Conservation (phyloP, 164 flowering plant species). For the Sextonia rubra region DNA sequence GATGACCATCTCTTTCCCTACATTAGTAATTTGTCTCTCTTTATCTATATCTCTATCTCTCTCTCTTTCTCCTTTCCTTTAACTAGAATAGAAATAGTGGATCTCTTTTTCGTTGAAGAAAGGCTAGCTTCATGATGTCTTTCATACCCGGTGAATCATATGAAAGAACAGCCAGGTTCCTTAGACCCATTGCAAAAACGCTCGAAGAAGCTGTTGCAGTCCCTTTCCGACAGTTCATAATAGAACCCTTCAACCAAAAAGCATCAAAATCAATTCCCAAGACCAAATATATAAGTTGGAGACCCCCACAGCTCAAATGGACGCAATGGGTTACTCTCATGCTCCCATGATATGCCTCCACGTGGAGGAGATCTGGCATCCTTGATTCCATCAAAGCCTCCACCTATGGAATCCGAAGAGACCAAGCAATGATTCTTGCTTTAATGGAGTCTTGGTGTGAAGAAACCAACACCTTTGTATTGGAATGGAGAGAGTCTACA, state of each 20-base stretch:
- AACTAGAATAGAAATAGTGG: not conserved
- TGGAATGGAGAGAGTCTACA: conserved; percentile 41
- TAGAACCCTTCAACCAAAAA: not conserved
- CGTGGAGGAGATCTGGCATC: conserved; percentile 1
- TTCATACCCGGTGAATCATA: not conserved
- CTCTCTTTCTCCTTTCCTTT: too few relatives aligned
- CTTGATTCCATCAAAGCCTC: not conserved
- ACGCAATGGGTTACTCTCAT: not conserved
- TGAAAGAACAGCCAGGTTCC: not conserved
- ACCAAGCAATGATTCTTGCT: conserved; percentile 16
- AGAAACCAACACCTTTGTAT: conserved; percentile 27
- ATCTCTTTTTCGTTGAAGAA: not conserved
- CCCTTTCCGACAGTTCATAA: not conserved
- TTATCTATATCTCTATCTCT: too few relatives aligned
- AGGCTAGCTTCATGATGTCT: not conserved
- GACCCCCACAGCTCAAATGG: not conserved
- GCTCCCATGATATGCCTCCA: not conserved
- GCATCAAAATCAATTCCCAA: not conserved
- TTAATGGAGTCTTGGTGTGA: conserved; percentile 26
- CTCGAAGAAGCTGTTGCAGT: not conserved
- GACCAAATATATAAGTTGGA: not conserved
- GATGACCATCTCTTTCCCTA: too few relatives aligned
- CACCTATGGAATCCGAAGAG: not conserved
- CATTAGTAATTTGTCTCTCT: too few relatives aligned
- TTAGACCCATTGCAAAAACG: not conserved